phyloP scores from a whole-genome alignment of 75 land plant species.

The Selaginella tamariscina region DNA sequence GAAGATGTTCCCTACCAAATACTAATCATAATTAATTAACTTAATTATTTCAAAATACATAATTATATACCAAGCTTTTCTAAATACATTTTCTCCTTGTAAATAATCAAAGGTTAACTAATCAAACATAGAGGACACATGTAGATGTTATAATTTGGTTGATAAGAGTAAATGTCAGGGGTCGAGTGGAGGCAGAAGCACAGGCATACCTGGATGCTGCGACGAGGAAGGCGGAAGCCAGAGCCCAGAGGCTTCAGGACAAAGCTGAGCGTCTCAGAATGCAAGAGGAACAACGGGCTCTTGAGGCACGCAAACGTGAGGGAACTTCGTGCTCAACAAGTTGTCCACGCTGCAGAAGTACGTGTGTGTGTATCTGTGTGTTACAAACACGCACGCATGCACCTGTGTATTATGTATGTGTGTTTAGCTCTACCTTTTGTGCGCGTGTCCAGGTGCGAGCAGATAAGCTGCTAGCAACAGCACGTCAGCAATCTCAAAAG shows the following conservation, averaged over 20 bases:
- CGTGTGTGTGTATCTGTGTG: not conserved
- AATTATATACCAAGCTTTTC: too few relatives aligned
- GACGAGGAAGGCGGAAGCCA: constrained; percentile 31
- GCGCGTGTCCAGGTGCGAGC: constrained; percentile 27
- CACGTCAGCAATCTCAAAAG: constrained; percentile 25
- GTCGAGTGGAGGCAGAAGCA: constrained; percentile 33
- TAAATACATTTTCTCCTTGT: too few relatives aligned
- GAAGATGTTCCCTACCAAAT: too few relatives aligned
- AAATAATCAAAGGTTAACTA: too few relatives aligned
- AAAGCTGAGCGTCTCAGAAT: constrained; percentile 34
- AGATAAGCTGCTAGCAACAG: constrained; percentile 27
- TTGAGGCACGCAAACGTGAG: constrained; percentile 26
- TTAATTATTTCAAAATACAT: too few relatives aligned
- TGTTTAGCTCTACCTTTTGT: not conserved
- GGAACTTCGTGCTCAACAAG: constrained; percentile 25
- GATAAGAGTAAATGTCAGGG: too few relatives aligned
- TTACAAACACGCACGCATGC: not conserved
- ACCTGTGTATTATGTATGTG: not conserved
- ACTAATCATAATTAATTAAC: too few relatives aligned
- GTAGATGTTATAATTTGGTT: too few relatives aligned
- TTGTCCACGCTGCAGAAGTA: constrained; percentile 25
- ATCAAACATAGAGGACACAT: too few relatives aligned
- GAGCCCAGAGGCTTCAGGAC: constrained; percentile 29
- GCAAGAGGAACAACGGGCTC: constrained; percentile 22
- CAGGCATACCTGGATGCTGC: constrained; percentile 28